These are phyloP conservation scores for Globisporangium okanoganense DNA, from an alignment of 352 stramenopile genomes.

Conservation along the genomic window DNA sequence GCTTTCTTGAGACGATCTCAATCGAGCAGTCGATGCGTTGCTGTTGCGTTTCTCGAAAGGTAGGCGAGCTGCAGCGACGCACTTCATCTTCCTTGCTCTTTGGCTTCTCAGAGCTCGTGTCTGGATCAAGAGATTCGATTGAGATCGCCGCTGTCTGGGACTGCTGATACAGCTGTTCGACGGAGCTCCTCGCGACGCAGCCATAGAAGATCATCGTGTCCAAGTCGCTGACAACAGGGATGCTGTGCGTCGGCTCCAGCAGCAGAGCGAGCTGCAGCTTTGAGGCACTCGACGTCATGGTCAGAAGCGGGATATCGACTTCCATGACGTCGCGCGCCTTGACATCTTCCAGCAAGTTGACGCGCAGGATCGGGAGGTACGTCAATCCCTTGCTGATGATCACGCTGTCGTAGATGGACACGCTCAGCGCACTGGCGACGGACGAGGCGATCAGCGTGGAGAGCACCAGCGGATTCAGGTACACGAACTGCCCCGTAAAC, in stretches of 20 bases:
- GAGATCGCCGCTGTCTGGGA: neutral
- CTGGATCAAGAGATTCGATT: neutral
- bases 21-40: neutral
- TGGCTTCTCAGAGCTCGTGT: neutral
- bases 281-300: slow-evolving; percentile 27
- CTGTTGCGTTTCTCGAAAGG: neutral
- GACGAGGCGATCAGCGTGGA: slow-evolving; percentile 46
- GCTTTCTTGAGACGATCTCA: neutral
- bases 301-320: slow-evolving; percentile 32
- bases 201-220: slow-evolving; percentile 44
- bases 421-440: slow-evolving; percentile 44
- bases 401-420: slow-evolving; percentile 61
- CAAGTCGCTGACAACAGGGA: slow-evolving; percentile 42
- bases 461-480: slow-evolving; percentile 56
- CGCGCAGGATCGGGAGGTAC: slow-evolving; percentile 49
- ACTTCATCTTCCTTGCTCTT: slow-evolving; percentile 10
- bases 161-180: slow-evolving; percentile 9
- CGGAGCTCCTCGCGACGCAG: slow-evolving; percentile 26
- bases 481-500: slow-evolving; percentile 70
- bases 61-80: slow-evolving; percentile 6
- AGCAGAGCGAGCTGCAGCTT: slow-evolving; percentile 29
- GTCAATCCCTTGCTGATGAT: slow-evolving; percentile 50
- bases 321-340: slow-evolving; percentile 57
- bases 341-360: slow-evolving; percentile 40
- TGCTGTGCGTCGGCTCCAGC: slow-evolving; percentile 11